Evolutionary conservation across 495 filamentous ascomycete species (phyloP), one percentile per base, ranked within the genome.

Genomic region (Hypoxylon lienhwacheense): DNA sequence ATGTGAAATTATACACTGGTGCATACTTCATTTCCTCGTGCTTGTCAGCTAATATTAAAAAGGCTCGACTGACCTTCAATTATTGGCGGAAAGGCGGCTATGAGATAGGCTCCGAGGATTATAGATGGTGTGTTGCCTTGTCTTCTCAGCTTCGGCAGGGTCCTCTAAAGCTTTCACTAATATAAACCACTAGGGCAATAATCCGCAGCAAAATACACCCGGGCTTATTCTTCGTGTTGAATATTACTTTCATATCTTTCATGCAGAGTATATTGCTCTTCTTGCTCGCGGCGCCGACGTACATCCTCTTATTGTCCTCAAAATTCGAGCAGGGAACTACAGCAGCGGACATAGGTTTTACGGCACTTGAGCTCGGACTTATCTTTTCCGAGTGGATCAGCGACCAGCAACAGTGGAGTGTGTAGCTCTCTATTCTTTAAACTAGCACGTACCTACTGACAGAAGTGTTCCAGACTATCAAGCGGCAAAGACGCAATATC

Each of bases 1-100:
- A 78, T 72, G 88, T 67, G 7, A 45, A 41, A 25, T 33, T 12
- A 28, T 28, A 34, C 11, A 11, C 19, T 4, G 7, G 11, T 10
- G 16, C 0, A 36, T 7, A 21, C 8, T 11, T 41, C 11, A 19
- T 1, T 37, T 7, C 12, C n/a, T 25, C 17, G 12, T 34, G 2
- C 25, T 15, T 4, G 2, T 41, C 39, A 29, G 47, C 59, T 59
- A 36, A 63, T 34, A 11, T 45, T 15, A 22, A 26, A 6, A 54
- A 60, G 46, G 51, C 63, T 41, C 87, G 95, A 29, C 74, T 99
- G 65, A 95, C 93, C 2, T 97, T 79, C 80, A 99, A 99, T 72
- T 99, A 96, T 70, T 96, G 88, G 87, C 87, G 95, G 41, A 95
- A 89, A 70, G 95, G 95, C 14, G 95, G 95, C 12, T 99, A 97